Evolutionary conservation across 1,284 basidiomycete genomes (phyloP).

Genomic region (Mycena sp.): DNA sequence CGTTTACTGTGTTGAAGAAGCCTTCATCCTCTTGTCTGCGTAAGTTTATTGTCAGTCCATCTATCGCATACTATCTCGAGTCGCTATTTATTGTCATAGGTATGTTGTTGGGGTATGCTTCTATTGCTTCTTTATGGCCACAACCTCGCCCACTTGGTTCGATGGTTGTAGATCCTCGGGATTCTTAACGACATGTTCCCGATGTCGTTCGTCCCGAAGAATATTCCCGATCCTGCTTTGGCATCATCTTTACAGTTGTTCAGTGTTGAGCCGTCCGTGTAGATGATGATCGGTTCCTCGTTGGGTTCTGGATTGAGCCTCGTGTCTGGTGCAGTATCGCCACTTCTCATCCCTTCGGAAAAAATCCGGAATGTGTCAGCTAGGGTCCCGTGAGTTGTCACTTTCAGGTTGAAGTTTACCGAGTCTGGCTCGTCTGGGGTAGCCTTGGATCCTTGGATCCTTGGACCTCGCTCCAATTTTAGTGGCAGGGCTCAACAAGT

Average conservation of each 20-base stretch:
- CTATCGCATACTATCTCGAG: conserved; percentile 24
- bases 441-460: too few species aligned
- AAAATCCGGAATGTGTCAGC: not conserved
- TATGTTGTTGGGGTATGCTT: not conserved
- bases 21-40: conserved; percentile 27
- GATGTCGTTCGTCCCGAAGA: conserved; percentile 13
- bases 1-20: not conserved
- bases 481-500: too few species aligned
- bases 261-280: conserved; percentile 10
- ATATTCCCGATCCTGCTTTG: conserved; percentile 26
- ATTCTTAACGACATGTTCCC: conserved; percentile 1
- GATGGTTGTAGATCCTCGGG: conserved; percentile 4
- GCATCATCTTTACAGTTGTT: conserved; percentile 24
- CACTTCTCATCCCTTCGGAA: not conserved
- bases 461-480: too few species aligned
- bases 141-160: conserved; percentile 9
- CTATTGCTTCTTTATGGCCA: conserved; percentile 13
- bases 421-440: too few species aligned
- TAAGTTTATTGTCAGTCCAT: conserved; percentile 30
- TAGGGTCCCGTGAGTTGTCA: not conserved
- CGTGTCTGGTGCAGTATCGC: not conserved
- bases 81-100: conserved; percentile 23
- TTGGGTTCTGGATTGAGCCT: not conserved
- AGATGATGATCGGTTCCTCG: not conserved
- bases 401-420: not conserved